Conservation (phyloP, 495 filamentous ascomycete species). For the Podospora didyma region DNA sequence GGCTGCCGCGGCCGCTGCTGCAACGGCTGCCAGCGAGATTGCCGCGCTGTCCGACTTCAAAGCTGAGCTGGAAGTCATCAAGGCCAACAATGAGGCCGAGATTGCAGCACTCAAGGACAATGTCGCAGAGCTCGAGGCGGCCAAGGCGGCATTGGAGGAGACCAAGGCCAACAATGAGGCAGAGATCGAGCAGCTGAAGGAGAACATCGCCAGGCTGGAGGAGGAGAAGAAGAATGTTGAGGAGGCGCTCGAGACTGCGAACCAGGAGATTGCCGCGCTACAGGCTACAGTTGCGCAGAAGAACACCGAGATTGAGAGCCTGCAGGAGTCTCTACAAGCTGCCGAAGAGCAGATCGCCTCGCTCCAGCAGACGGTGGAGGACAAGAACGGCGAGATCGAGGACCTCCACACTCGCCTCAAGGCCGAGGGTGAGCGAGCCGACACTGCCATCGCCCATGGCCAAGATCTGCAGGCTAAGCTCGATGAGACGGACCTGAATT, state of each 20-base stretch:
- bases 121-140: constrained; percentile 9
- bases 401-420: constrained; percentile 24
- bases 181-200: constrained; percentile 23
- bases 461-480: constrained; percentile 26
- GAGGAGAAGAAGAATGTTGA: constrained; percentile 23
- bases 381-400: constrained; percentile 26
- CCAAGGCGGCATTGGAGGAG: constrained; percentile 20
- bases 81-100: constrained; percentile 15
- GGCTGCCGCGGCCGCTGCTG: constrained; percentile 26
- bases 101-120: constrained; percentile 9
- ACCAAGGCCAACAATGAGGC: constrained; percentile 23
- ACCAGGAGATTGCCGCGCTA: constrained; percentile 23
- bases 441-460: constrained; percentile 23
- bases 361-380: constrained; percentile 27
- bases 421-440: constrained; percentile 21
- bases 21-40: constrained; percentile 22
- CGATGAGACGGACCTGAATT: constrained; percentile 21
- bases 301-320: constrained; percentile 24
- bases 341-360: constrained; percentile 27
- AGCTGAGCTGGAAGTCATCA: constrained; percentile 11
- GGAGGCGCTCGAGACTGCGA: constrained; percentile 22
- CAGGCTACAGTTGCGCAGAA: constrained; percentile 17
- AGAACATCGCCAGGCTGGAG: constrained; percentile 18
- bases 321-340: constrained; percentile 23
- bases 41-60: constrained; percentile 20